Base-by-base conservation (phyloP, 495 filamentous ascomycete species). In the Penicillium soppii region DNA sequence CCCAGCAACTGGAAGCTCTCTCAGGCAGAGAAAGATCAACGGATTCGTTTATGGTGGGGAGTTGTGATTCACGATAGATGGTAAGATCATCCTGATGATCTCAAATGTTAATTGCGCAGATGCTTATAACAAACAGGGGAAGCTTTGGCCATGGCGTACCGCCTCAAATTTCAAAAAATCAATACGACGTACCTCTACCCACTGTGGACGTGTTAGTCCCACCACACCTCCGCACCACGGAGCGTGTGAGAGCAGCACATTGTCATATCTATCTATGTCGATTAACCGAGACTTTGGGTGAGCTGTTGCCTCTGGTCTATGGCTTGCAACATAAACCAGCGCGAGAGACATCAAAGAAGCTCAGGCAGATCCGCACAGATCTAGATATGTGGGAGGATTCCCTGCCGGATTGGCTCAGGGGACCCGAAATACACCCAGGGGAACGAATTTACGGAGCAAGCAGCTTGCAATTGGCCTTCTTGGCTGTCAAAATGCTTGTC, bases 181-280 rank as follows among this genome's bases (percentile, higher is more conserved):
- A 80, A 55, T 81, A 82, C 48, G 78, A 82, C 52, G 79, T 82
- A 16, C 78, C 78, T 25, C 52, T 76, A 38, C 79, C 79, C 2
- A 75, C 65, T 0, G 47, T 77, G 26, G 72, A 76, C 26, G 59
- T 67, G 4, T 44, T 77, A 3, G 63, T 73, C 9, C 64, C 72
- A 4, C 53, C 52, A 26, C 42, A 62, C 13, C 45, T 61, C 42
- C 72, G 71, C 37, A 69, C 64, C 42, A 62, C 68, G n/a, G 70
- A 70, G 54, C 70, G 72, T 41, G 69, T 75, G 50, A 54, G 72
- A 19, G 68, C 74, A 23, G 74, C 76, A 19, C 67, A 73, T 43
- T 77, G 74, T 44, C 79, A 81, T 43, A 75, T 81, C 33, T 69
- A 72, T 16, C 63, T 82, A 0, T 80, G 78, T 52, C 70, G 58